phyloP scores from a whole-genome alignment of 2,329 filamentous ascomycete genomes.

The Xylaria sp. region DNA sequence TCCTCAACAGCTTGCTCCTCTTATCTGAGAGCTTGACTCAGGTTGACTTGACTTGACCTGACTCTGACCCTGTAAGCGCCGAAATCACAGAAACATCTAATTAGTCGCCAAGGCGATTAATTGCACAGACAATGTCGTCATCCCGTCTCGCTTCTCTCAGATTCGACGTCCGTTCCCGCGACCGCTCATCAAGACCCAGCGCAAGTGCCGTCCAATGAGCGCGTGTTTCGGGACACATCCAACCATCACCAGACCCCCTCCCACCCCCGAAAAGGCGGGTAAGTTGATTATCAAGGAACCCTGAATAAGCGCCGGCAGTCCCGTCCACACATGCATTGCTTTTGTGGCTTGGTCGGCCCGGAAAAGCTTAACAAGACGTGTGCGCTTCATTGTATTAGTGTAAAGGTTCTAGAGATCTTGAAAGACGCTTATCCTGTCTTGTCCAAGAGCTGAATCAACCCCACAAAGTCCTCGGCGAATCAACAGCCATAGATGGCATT shows the following conservation, averaged over 20 bases:
- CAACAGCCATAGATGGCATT: neutral
- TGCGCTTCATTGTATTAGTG: neutral
- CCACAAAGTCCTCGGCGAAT: constrained; percentile 23
- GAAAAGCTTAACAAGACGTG: constrained; percentile 4
- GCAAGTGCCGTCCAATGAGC: constrained; percentile 22
- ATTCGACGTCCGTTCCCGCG: neutral
- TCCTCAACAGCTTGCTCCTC: too few species aligned
- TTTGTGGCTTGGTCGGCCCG: constrained; percentile 1
- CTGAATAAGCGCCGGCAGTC: constrained; percentile 31
- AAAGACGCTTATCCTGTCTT: neutral
- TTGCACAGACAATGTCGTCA: constrained; percentile 19
- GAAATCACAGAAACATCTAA: neutral
- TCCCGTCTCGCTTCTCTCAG: constrained; percentile 14
- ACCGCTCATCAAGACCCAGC: neutral
- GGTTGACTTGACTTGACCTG: neutral
- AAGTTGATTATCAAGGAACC: constrained; percentile 6
- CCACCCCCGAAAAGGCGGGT: neutral
- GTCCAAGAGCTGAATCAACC: neutral
- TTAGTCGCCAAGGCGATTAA: neutral
- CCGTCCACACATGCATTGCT: constrained; percentile 7
- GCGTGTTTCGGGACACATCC: neutral
- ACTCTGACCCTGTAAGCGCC: constrained; percentile 1
- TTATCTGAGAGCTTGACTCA: too few species aligned
- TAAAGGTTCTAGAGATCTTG: neutral
- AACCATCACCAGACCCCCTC: neutral